A percentile compares a stretch with the other conserved stretches of the same genome.
Conservation (phyloP, 2,329 filamentous ascomycete genomes). For the Fusarium buharicum region DNA sequence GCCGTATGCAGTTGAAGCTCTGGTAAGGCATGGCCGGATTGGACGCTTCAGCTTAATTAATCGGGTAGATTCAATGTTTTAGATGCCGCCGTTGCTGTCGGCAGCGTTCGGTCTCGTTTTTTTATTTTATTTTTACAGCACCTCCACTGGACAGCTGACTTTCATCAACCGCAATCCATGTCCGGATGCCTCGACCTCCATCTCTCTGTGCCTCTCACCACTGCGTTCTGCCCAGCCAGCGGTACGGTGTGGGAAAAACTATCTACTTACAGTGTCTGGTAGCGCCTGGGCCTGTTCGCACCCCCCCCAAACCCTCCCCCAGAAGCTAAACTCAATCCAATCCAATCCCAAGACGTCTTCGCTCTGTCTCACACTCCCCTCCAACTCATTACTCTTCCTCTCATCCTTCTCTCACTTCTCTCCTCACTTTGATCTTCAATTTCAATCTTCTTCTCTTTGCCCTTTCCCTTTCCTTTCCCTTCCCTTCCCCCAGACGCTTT, state of each 20-base stretch:
- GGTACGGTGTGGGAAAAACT: conserved; percentile 17
- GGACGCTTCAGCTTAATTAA: conserved; percentile 6
- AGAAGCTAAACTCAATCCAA: conserved; percentile 45
- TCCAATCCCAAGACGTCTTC: conserved; percentile 44
- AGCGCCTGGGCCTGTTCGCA: conserved; percentile 29
- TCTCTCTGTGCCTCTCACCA: conserved; percentile 14
- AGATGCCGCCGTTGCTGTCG: conserved; percentile 42
- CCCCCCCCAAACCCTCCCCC: conserved; percentile 39
- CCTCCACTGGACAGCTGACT: conserved; percentile 29
- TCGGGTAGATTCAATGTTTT: conserved; percentile 23
- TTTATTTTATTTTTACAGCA: too few relatives aligned
- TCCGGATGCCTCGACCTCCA: too few relatives aligned
- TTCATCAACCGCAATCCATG: too few relatives aligned
- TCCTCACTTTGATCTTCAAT: conserved; percentile 42
- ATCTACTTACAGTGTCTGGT: conserved; percentile 25
- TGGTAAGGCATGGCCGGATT: conserved; percentile 7
- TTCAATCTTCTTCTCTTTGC: conserved; percentile 29
- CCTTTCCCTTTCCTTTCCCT: conserved; percentile 25
- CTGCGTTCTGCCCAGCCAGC: conserved; percentile 9
- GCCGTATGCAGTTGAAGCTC: conserved; percentile 25
- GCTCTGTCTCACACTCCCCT: conserved; percentile 35
- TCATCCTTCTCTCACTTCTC: conserved; percentile 36
- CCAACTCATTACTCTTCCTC: conserved; percentile 36
- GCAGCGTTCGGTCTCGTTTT: conserved; percentile 30
- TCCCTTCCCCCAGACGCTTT: conserved; percentile 30